A percentile compares a stretch with the other conserved stretches of the same genome.
Evolutionary conservation across 306 rosid species (phyloP).

Genomic region (Calophaca sinica): DNA sequence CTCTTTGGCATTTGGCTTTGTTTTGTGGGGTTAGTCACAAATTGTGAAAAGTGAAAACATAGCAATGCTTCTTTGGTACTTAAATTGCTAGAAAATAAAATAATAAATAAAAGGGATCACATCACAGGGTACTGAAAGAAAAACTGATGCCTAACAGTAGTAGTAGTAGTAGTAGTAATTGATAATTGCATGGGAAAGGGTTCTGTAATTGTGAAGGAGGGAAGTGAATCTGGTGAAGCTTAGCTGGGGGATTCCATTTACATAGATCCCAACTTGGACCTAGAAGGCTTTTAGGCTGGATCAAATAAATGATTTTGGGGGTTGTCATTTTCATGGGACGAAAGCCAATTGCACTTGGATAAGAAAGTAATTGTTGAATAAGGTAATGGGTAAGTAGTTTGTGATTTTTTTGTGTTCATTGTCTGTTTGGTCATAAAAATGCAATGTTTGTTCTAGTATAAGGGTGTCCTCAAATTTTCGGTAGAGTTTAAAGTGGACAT

Average conservation of each 20-base stretch:
- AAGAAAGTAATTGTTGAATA: not conserved
- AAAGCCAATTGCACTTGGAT: conserved; percentile 2
- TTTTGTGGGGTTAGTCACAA: too few relatives aligned
- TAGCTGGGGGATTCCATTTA: conserved; percentile 28
- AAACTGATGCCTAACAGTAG: too few relatives aligned
- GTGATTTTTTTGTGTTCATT: not conserved
- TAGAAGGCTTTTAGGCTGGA: conserved; percentile 40
- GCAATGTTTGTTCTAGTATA: conserved; percentile 15
- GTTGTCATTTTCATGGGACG: not conserved
- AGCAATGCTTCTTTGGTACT: too few relatives aligned
- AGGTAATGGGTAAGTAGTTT: not conserved
- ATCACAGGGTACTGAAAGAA: too few relatives aligned
- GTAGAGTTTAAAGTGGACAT: not conserved
- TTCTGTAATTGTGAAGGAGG: not conserved
- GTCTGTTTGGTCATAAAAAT: conserved; percentile 36
- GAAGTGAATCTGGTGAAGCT: conserved; percentile 43
- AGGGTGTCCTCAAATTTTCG: not conserved
- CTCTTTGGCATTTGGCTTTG: too few relatives aligned
- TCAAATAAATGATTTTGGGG: conserved; percentile 33
- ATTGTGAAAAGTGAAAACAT: too few relatives aligned
- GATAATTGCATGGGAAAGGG: too few relatives aligned
- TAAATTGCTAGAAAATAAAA: too few relatives aligned
- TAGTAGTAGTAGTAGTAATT: too few relatives aligned
- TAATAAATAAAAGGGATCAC: too few relatives aligned
- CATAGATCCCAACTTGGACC: conserved; percentile 35